Evolutionary conservation across 2,329 filamentous ascomycete genomes (phyloP).

Genomic region (Botrytis hyacinthi): DNA sequence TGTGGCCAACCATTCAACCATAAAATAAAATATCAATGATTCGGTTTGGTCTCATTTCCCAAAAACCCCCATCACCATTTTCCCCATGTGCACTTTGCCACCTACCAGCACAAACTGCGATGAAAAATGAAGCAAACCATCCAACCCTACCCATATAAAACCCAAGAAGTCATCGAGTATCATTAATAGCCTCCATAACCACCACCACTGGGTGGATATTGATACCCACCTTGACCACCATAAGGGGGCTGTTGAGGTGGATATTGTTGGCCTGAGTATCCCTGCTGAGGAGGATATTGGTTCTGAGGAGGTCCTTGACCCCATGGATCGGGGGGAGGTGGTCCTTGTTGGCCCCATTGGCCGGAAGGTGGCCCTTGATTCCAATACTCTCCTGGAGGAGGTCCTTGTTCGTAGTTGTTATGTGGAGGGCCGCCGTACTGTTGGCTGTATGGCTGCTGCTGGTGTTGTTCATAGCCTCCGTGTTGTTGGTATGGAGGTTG

Average conservation of each 20-base stretch:
- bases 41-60: neutral
- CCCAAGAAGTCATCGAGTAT: neutral
- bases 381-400: slow-evolving; percentile 16
- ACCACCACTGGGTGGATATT: slow-evolving; percentile 9
- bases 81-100: too few relatives aligned
- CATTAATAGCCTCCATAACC: slow-evolving; percentile 12
- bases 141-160: neutral
- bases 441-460: slow-evolving; percentile 24
- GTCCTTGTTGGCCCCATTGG: slow-evolving; percentile 10
- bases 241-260: slow-evolving; percentile 29
- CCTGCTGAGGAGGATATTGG: slow-evolving; percentile 16
- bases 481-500: slow-evolving; percentile 23
- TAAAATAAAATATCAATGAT: neutral
- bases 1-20: neutral
- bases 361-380: slow-evolving; percentile 19
- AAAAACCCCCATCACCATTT: neutral
- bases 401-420: slow-evolving; percentile 26
- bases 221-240: slow-evolving; percentile 19
- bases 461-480: slow-evolving; percentile 5
- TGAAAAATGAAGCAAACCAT: neutral
- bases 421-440: slow-evolving; percentile 21
- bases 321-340: slow-evolving; percentile 13
- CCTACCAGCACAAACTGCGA: neutral
- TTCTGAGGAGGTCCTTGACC: slow-evolving; percentile 10
- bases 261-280: slow-evolving; percentile 16